Conservation (phyloP, 345 rosid genomes). For the Leavenworthia alabamica region DNA sequence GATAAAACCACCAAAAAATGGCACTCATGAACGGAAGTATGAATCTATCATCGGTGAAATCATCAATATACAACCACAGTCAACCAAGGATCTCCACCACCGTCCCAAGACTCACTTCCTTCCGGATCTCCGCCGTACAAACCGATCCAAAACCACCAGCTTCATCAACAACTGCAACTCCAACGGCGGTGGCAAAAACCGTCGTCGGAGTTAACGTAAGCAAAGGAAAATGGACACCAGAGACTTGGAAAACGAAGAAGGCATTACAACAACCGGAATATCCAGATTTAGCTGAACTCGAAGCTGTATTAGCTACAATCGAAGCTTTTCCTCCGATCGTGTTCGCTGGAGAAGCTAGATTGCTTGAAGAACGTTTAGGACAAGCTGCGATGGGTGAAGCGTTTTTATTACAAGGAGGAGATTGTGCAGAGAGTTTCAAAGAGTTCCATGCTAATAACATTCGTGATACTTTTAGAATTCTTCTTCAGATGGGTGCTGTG, state of each 20-base stretch:
- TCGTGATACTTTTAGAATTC: constrained; percentile 62
- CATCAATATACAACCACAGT: constrained; percentile 23
- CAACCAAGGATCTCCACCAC: constrained; percentile 18
- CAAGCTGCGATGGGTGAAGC: constrained; percentile 73
- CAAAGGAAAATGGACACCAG: constrained; percentile 39
- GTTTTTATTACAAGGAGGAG: constrained; percentile 65
- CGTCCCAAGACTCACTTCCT: constrained; percentile 11
- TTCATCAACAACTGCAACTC: background rate
- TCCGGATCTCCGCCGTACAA: constrained; percentile 33
- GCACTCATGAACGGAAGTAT: constrained; percentile 28
- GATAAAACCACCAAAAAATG: constrained; percentile 8
- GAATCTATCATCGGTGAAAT: constrained; percentile 22
- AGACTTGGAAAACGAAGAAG: constrained; percentile 50
- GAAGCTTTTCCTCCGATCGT: constrained; percentile 57
- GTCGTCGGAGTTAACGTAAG: constrained; percentile 20
- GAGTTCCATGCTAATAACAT: constrained; percentile 67
- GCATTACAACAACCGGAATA: constrained; percentile 63
- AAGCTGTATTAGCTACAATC: constrained; percentile 41
- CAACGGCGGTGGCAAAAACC: constrained; percentile 9
- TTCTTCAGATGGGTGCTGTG: constrained; percentile 71
- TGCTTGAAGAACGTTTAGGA: constrained; percentile 45
- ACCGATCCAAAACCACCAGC: constrained; percentile 30
- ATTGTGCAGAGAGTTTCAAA: constrained; percentile 74
- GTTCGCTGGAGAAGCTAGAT: constrained; percentile 62
- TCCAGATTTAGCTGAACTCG: constrained; percentile 42